Base-by-base conservation (phyloP, 176 grass and related monocot genomes). In the Triticum urartu region DNA sequence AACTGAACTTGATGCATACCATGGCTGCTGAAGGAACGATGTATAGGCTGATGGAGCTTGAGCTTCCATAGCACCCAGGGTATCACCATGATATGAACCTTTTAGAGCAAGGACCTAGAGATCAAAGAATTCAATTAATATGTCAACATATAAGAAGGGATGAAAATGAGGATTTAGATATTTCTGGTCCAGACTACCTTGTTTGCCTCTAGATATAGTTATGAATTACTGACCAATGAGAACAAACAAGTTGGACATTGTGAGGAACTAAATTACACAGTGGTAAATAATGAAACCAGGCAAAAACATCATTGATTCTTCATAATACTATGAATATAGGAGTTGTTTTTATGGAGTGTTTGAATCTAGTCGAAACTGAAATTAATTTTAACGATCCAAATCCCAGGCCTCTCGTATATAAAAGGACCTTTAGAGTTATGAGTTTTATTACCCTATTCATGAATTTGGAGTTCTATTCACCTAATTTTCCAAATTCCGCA, bases 21-120 rank as follows among this genome's bases (percentile, higher is more conserved):
- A 98, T 84, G 96, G 96, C 18, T 98, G 96, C 73, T 98, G 96
- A 89, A 92, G 77, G 76, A 95, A 95, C 58, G 89, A 90, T 4
- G 96, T 98, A 89, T 98, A 98, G 26, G 93, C 79, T 73, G 96
- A 98, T 78, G 96, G 96, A 89, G 96, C 89, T 89, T 98, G 96
- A 24, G 96, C 96, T 84, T 98, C 96, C 96, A 98, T 98, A 80
- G 96, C 96, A 70, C 96, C 96, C 65, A 98, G 81, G 64, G 96
- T 98, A 88, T 98, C 96, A 85, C 93, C 96, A 63, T 95, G 96
- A 71, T 98, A 98, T 35, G 93, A 95, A 79, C 96, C 96, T 71
- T 84, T 94, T 65, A 98, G 84, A 82, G 96, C 91, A 85, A 95
- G 90, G 69, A 98, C 96, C 96, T 98, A 72, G 1, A 79, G 64